Conservation (phyloP, 2,329 filamentous ascomycete species). For the Pseudocercospora ulei region DNA sequence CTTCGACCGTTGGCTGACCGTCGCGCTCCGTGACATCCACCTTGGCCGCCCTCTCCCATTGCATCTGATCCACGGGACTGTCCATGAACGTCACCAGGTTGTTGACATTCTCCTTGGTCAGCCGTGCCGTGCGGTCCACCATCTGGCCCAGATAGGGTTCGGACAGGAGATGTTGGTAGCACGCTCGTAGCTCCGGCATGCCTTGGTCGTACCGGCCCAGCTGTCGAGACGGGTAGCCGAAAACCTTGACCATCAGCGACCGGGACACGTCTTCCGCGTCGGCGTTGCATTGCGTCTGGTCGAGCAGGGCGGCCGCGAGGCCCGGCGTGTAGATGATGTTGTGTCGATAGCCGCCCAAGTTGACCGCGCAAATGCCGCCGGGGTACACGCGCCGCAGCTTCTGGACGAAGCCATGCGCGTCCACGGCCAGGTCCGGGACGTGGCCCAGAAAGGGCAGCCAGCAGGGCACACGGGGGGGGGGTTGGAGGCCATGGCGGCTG, state of each 20-base stretch:
- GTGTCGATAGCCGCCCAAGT: constrained; percentile 44
- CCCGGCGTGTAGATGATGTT: constrained; percentile 45
- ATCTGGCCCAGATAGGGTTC: constrained; percentile 42
- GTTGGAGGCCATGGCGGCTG: constrained; percentile 22
- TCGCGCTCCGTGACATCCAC: constrained; percentile 36
- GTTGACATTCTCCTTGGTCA: constrained; percentile 42
- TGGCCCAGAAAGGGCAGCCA: constrained; percentile 53
- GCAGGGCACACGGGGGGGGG: constrained; percentile 43
- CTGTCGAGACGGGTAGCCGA: constrained; percentile 36
- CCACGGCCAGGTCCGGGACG: constrained; percentile 42
- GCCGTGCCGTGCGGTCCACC: constrained; percentile 34
- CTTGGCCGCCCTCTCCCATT: constrained; percentile 51
- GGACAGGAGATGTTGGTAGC: constrained; percentile 40
- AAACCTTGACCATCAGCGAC: constrained; percentile 33
- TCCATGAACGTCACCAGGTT: constrained; percentile 52
- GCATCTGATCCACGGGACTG: constrained; percentile 52
- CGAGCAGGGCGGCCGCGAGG: constrained; percentile 39
- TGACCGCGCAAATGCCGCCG: constrained; percentile 42
- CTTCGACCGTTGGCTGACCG: constrained; percentile 44
- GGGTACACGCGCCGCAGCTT: constrained; percentile 36
- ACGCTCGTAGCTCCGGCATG: constrained; percentile 31
- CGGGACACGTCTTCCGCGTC: constrained; percentile 26
- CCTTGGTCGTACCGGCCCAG: constrained; percentile 34
- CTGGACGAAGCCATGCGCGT: constrained; percentile 40
- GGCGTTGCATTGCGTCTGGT: constrained; percentile 32